phyloP scores from a whole-genome alignment of 129 eudicot genomes.

The Silybum marianum region DNA sequence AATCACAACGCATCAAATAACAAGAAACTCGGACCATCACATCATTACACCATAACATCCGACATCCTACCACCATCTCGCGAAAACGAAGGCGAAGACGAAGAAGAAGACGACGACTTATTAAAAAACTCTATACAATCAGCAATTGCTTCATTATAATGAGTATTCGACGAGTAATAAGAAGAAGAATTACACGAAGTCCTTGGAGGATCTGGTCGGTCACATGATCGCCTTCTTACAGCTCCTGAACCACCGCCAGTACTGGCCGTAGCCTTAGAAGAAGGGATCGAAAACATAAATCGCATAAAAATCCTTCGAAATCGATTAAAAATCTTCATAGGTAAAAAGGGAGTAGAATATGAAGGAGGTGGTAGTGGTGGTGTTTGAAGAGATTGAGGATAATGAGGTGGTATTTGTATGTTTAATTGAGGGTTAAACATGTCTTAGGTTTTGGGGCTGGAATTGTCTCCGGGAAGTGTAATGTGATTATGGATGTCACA shows the following conservation, averaged over 20 bases:
- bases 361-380: conserved; percentile 1
- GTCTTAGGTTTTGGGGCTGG: conserved; percentile 28
- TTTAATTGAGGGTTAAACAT: conserved; percentile 39
- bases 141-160: conserved; percentile 69
- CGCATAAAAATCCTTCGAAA: conserved; percentile 61
- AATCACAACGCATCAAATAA: conserved; percentile 23
- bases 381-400: conserved; percentile 14
- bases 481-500: conserved; percentile 58
- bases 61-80: conserved; percentile 47
- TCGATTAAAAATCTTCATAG: conserved; percentile 67
- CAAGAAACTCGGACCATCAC: background rate
- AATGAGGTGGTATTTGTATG: conserved; percentile 38
- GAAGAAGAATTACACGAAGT: conserved; percentile 58
- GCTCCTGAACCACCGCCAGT: conserved; percentile 25
- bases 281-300: conserved; percentile 43
- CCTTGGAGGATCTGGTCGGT: conserved; percentile 58
- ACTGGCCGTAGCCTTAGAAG: conserved; percentile 24
- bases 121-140: conserved; percentile 78
- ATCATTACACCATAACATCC: conserved; percentile 48
- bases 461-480: conserved; percentile 55
- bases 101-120: conserved; percentile 44
- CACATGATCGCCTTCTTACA: conserved; percentile 50
- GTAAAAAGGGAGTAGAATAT: conserved; percentile 28
- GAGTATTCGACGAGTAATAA: conserved; percentile 59
- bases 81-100: conserved; percentile 39